Conservation (phyloP, 2,329 filamentous ascomycete genomes). For the Corynespora cassiicola region DNA sequence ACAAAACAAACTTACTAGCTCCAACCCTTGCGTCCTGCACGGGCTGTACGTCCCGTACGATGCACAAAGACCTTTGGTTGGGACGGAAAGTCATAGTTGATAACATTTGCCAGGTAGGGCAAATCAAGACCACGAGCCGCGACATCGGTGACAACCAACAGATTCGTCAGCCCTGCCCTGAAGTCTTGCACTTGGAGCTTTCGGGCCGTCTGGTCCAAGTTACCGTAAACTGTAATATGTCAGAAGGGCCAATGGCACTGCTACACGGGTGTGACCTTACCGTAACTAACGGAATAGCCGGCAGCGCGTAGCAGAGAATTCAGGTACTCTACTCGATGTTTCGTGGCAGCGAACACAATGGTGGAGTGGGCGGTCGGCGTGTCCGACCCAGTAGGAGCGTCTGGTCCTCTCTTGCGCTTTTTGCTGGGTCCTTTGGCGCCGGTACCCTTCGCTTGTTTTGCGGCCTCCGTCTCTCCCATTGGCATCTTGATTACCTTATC, state of each 20-base stretch:
- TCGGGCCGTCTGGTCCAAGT: conserved; percentile 90
- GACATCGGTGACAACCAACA: conserved; percentile 95
- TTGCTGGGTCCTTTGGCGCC: conserved; percentile 60
- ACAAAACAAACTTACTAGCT: too few species aligned
- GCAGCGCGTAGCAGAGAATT: conserved; percentile 77
- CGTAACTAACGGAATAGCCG: conserved; percentile 87
- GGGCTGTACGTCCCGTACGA: conserved; percentile 91
- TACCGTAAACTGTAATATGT: conserved; percentile 73
- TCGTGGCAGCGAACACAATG: conserved; percentile 92
- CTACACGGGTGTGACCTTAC: conserved; percentile 21
- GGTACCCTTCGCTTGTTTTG: conserved; percentile 52
- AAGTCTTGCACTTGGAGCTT: conserved; percentile 93
- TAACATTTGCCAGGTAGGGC: conserved; percentile 91
- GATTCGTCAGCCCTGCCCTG: conserved; percentile 80
- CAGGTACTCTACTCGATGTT: conserved; percentile 96
- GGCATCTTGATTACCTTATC: conserved; percentile 95
- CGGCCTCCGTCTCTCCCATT: conserved; percentile 65
- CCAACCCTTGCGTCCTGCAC: conserved; percentile 93
- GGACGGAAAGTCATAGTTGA: conserved; percentile 98
- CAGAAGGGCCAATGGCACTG: too few species aligned
- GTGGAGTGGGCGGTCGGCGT: conserved; percentile 90
- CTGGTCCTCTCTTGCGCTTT: conserved; percentile 73
- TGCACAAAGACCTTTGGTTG: conserved; percentile 98
- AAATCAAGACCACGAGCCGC: conserved; percentile 98
- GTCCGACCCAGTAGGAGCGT: conserved; percentile 62